Percentiles rank a stretch among this genome's conserved stretches.
These are phyloP conservation scores for Termitomyces sp. DNA, from an alignment of 768 basidiomycete species.

Conservation along the genomic window DNA sequence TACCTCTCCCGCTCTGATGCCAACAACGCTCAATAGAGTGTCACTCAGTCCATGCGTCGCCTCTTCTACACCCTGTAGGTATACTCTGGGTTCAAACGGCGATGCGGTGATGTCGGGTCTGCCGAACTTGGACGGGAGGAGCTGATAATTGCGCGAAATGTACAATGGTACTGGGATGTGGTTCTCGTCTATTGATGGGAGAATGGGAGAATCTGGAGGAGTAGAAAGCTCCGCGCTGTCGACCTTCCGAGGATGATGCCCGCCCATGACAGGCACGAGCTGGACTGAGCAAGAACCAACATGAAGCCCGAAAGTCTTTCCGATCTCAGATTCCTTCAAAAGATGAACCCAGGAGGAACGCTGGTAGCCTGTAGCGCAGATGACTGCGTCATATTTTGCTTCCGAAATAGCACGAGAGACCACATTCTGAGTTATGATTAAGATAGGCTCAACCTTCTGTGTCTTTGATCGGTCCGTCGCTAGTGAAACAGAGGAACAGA, in stretches of 20 bases:
- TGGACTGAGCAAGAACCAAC: constrained; percentile 17
- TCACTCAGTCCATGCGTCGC: constrained; percentile 39
- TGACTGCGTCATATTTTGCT: constrained; percentile 39
- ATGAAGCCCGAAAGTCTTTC: constrained; percentile 32
- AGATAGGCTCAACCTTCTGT: not conserved
- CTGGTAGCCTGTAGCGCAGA: constrained; percentile 55
- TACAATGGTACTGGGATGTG: constrained; percentile 20
- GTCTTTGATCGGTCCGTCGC: not conserved
- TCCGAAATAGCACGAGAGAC: constrained; percentile 29
- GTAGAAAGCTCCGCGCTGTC: constrained; percentile 19
- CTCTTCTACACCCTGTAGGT: constrained; percentile 35
- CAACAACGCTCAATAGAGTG: constrained; percentile 43
- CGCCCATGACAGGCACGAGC: constrained; percentile 22
- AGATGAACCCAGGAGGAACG: constrained; percentile 43
- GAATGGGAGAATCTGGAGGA: not conserved
- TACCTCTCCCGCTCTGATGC: constrained; percentile 42
- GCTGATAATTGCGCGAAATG: constrained; percentile 40
- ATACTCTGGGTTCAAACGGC: constrained; percentile 23
- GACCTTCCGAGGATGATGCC: constrained; percentile 3
- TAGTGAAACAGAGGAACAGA: not conserved
- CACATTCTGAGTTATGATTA: constrained; percentile 31
- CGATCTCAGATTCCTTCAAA: constrained; percentile 36
- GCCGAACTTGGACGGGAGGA: constrained; percentile 25
- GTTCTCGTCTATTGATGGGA: constrained; percentile 11
- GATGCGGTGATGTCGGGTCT: constrained; percentile 2